These are phyloP conservation scores for Xerocomellus chrysenteron DNA, from an alignment of 768 basidiomycete species.

Conservation along the genomic window DNA sequence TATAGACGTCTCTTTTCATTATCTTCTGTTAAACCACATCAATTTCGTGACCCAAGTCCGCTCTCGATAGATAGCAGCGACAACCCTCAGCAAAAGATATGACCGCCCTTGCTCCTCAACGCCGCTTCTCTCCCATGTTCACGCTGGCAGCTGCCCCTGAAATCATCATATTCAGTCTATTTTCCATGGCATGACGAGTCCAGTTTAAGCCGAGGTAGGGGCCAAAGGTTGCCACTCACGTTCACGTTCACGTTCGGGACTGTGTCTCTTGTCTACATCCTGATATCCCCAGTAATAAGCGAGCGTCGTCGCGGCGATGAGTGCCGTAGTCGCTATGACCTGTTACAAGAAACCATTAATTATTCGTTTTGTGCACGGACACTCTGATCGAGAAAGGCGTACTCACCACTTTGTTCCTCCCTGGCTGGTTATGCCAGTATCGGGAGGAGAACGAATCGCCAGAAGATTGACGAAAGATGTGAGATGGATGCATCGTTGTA, in stretches of 20 bases:
- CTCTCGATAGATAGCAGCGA: neutral
- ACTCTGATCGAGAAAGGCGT: too few species aligned
- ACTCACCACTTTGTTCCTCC: conserved; percentile 34
- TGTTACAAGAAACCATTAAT: conserved; percentile 2
- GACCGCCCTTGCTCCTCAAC: conserved; percentile 8
- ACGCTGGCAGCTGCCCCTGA: conserved; percentile 11
- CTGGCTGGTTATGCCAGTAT: conserved; percentile 35
- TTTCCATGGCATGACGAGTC: neutral
- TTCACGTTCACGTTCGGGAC: conserved; percentile 20
- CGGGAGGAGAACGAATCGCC: conserved; percentile 28
- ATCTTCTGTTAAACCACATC: neutral
- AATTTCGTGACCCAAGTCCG: neutral
- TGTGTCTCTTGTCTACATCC: conserved; percentile 33
- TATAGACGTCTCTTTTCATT: neutral
- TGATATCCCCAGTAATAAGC: conserved; percentile 39
- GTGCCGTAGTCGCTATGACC: conserved; percentile 30
- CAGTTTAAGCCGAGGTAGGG: neutral
- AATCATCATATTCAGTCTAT: neutral
- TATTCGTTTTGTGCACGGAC: too few species aligned
- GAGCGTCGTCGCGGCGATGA: conserved; percentile 30
- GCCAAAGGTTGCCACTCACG: conserved; percentile 5
- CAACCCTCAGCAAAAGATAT: neutral
- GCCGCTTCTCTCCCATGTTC: conserved; percentile 25
- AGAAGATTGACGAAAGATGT: conserved; percentile 22
- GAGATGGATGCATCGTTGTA: conserved; percentile 25